A percentile compares a stretch with the other conserved stretches of the same genome.
phyloP scores from a whole-genome alignment of 208 protist species.

The Leishmania tarentolae region DNA sequence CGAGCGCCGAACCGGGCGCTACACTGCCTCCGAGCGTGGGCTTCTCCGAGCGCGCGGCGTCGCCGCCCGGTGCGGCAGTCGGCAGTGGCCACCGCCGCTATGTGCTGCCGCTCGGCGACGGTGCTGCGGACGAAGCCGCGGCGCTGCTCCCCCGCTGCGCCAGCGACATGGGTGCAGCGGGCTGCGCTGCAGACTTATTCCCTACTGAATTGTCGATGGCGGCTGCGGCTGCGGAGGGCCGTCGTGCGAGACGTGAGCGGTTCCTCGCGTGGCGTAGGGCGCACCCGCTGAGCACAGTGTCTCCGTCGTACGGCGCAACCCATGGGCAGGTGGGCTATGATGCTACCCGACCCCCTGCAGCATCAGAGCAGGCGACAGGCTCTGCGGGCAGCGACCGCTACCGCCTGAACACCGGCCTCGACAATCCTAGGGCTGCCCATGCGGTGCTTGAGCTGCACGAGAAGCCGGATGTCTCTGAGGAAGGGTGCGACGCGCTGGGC shows the following conservation, averaged over 20 bases:
- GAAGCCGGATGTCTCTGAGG: not conserved
- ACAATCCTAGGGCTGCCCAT: constrained; percentile 39
- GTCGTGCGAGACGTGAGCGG: constrained; percentile 35
- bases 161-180: not conserved
- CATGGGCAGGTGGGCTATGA: not conserved
- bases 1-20: not conserved
- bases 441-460: constrained; percentile 34
- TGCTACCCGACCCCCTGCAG: not conserved
- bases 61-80: not conserved
- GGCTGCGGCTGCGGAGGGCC: constrained; percentile 17
- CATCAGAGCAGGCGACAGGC: not conserved
- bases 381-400: constrained; percentile 28
- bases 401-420: constrained; percentile 77
- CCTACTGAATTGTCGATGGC: not conserved
- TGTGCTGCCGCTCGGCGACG: constrained; percentile 4
- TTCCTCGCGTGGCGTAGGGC: constrained; percentile 67
- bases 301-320: constrained; percentile 8
- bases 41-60: not conserved
- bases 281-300: constrained; percentile 24
- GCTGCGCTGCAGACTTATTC: not conserved
- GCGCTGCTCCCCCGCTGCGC: not conserved
- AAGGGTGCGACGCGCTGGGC: not conserved
- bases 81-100: constrained; percentile 5
- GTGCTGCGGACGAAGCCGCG: not conserved
- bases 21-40: not conserved